Conservation (phyloP, 2,329 filamentous ascomycete genomes). For the Fusarium tupiense region DNA sequence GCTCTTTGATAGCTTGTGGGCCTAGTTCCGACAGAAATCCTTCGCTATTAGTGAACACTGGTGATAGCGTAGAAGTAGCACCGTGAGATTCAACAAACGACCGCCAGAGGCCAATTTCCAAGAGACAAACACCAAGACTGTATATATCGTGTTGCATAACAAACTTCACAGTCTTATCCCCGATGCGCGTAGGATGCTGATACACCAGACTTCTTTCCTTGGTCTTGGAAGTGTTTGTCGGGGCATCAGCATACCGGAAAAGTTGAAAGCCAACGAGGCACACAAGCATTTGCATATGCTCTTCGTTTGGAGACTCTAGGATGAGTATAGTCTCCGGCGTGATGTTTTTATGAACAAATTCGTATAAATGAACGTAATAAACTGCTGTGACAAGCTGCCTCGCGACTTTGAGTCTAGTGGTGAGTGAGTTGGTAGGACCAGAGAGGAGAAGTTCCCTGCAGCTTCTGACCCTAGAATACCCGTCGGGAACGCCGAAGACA, state of each 20-base stretch:
- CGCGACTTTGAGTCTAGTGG: not conserved
- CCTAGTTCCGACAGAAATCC: too few relatives aligned
- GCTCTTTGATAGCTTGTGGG: too few relatives aligned
- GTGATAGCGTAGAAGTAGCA: too few relatives aligned
- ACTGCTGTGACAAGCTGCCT: not conserved
- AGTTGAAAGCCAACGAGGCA: not conserved
- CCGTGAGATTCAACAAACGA: not conserved
- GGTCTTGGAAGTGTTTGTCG: not conserved
- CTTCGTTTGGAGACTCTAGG: too few relatives aligned
- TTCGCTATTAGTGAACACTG: too few relatives aligned
- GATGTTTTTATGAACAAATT: not conserved
- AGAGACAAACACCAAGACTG: not conserved
- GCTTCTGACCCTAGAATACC: not conserved
- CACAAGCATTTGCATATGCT: not conserved
- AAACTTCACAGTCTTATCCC: not conserved
- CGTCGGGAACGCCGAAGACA: not conserved
- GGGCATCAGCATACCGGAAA: not conserved
- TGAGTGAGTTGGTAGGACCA: not conserved
- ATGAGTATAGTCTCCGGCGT: not conserved
- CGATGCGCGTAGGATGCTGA: not conserved
- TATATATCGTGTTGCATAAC: slow-evolving; percentile 1
- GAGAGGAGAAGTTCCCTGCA: not conserved
- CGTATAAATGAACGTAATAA: not conserved
- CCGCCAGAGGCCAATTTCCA: not conserved
- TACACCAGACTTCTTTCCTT: not conserved